Evolutionary conservation across 495 filamentous ascomycete species (phyloP).

Genomic region (Penicillium egyptiacum): DNA sequence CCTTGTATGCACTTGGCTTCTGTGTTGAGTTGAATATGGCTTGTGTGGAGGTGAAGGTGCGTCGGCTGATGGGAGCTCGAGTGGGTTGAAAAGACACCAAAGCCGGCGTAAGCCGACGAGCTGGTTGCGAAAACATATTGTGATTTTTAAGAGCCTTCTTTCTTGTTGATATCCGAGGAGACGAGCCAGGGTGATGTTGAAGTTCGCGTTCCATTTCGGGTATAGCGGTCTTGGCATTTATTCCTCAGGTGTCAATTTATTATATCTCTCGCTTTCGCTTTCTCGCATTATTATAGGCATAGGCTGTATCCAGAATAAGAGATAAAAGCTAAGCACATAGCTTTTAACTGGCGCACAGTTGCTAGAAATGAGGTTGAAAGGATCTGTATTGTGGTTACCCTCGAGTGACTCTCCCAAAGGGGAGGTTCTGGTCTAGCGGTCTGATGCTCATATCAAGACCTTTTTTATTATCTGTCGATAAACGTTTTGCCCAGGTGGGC

Average conservation of each 20-base stretch:
- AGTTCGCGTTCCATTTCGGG: slow-evolving; percentile 6
- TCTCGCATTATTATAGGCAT: neutral
- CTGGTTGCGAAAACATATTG: slow-evolving; percentile 15
- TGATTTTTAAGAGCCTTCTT: neutral
- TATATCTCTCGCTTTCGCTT: too few relatives aligned
- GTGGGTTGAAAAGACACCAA: neutral
- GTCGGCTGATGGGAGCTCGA: slow-evolving; percentile 4
- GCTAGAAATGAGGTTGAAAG: neutral
- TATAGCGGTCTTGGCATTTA: slow-evolving; percentile 5
- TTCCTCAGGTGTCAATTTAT: slow-evolving; percentile 9
- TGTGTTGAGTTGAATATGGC: slow-evolving; percentile 17
- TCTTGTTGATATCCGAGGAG: neutral
- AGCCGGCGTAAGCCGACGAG: slow-evolving; percentile 5
- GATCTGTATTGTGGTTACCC: neutral
- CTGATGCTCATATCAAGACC: neutral
- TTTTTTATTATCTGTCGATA: neutral
- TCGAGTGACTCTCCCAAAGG: neutral
- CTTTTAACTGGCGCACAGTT: neutral
- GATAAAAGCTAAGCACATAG: neutral
- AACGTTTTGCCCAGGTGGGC: neutral
- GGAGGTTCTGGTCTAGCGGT: too few relatives aligned
- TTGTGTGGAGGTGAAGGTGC: slow-evolving; percentile 21
- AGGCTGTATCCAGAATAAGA: neutral
- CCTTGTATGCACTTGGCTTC: slow-evolving; percentile 27
- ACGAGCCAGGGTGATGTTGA: slow-evolving; percentile 9